Evolutionary conservation across 75 land plant species (phyloP).

Genomic region (Chamaecyparis obtusa): DNA sequence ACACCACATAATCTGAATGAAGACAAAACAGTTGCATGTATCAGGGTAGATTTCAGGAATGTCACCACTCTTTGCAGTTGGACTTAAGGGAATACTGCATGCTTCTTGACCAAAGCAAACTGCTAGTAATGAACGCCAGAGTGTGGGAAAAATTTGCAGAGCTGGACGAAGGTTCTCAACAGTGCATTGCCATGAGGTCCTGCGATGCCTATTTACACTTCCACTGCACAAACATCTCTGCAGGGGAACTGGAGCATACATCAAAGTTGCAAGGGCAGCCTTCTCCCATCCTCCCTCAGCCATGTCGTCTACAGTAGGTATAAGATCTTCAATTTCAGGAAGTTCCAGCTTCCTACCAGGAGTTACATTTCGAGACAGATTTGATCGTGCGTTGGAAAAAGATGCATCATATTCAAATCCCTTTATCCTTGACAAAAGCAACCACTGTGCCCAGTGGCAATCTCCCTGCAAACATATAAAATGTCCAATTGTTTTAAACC

Average conservation of each 20-base stretch:
- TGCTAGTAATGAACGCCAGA: constrained; percentile 71
- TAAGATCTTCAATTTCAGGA: constrained; percentile 43
- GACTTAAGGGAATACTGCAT: constrained; percentile 29
- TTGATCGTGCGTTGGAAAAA: constrained; percentile 78
- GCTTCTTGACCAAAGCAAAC: constrained; percentile 66
- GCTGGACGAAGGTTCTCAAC: constrained; percentile 76
- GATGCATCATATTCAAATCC: constrained; percentile 95
- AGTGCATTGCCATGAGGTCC: constrained; percentile 77
- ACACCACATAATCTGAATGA: neutral
- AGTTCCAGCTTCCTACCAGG: constrained; percentile 30
- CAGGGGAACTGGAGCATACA: constrained; percentile 72
- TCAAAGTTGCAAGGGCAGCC: constrained; percentile 85
- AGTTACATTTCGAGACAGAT: constrained; percentile 36
- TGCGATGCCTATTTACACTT: constrained; percentile 62
- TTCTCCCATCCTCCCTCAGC: constrained; percentile 77
- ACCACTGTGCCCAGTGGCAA: constrained; percentile 92
- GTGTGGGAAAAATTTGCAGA: constrained; percentile 67
- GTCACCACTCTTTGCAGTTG: constrained; percentile 42
- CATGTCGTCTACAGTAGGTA: constrained; percentile 79
- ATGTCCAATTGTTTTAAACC: neutral
- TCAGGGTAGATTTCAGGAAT: neutral
- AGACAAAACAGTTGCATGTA: neutral
- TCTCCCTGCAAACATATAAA: constrained; percentile 54
- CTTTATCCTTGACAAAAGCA: constrained; percentile 68
- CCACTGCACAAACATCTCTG: constrained; percentile 81